Percentiles rank a stretch among this genome's conserved stretches.
These are phyloP conservation scores for Onygena corvina DNA, from an alignment of 2,329 filamentous ascomycete genomes.

Conservation along the genomic window DNA sequence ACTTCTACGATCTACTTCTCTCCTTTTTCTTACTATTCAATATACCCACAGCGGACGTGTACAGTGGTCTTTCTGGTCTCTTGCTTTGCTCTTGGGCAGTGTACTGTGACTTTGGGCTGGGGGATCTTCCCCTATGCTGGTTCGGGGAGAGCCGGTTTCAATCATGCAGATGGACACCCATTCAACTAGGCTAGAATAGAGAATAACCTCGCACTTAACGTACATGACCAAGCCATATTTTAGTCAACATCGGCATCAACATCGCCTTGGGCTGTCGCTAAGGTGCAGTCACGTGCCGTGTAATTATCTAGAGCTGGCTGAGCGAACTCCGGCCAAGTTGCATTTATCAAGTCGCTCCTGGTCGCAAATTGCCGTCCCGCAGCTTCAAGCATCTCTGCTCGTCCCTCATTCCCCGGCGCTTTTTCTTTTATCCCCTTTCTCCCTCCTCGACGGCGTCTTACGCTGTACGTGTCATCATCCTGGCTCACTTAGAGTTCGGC, in stretches of 20 bases:
- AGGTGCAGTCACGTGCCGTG: not conserved
- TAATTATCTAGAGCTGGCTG: not conserved
- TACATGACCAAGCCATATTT: no score
- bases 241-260: no score
- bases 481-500: not conserved
- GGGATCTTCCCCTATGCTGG: not conserved
- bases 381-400: not conserved
- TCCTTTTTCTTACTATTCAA: not conserved
- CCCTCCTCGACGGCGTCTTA: not conserved
- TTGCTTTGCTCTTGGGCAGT: not conserved
- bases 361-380: not conserved
- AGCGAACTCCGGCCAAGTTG: not conserved
- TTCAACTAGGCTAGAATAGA: no score
- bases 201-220: no score
- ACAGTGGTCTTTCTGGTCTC: not conserved
- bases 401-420: not conserved
- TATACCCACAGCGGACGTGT: not conserved
- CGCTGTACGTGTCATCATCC: slow-evolving; percentile 3
- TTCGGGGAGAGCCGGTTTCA: no score
- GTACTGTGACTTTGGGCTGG: no score
- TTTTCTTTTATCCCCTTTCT: not conserved
- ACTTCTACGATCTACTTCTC: not conserved
- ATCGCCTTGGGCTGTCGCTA: no score
- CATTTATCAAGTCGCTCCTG: not conserved
- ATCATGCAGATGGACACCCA: no score